Evolutionary conservation across 768 basidiomycete genomes (phyloP).

Genomic region (Leccinellum albellum): DNA sequence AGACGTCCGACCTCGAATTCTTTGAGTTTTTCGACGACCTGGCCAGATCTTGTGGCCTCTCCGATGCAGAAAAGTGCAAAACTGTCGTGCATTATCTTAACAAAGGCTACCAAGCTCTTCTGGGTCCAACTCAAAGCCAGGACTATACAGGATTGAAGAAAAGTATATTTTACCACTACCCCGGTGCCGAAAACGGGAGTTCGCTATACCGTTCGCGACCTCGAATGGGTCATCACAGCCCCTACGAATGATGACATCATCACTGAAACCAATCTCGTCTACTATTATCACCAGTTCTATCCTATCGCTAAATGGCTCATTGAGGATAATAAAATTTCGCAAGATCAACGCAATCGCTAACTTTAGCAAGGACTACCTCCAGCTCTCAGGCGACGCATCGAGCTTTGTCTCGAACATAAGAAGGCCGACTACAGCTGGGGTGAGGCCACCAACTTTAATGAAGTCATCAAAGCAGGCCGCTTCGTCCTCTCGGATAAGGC

Average conservation of each 20-base stretch:
- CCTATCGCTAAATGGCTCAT: not conserved
- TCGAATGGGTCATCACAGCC: not conserved
- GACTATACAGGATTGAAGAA: not conserved
- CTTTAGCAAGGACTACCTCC: not conserved
- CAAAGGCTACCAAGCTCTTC: not conserved
- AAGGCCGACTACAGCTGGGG: not conserved
- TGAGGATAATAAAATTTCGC: not conserved
- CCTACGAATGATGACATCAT: not conserved
- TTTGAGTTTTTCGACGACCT: constrained; percentile 3
- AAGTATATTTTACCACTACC: not conserved
- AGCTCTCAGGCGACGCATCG: not conserved
- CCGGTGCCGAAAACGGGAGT: not conserved
- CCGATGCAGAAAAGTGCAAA: not conserved
- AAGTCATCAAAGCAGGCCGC: not conserved
- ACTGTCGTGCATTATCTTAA: not conserved
- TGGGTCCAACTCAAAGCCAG: not conserved
- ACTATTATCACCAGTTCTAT: not conserved
- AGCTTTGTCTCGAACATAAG: not conserved
- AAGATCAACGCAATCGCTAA: not conserved
- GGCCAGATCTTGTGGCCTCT: not conserved
- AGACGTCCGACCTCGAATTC: constrained; percentile 3
- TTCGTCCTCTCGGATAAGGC: not conserved
- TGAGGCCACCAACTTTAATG: not conserved
- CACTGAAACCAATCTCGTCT: not conserved
- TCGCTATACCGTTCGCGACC: not conserved